phyloP scores from a whole-genome alignment of 1,284 basidiomycete species.

The Serendipita sp. region DNA sequence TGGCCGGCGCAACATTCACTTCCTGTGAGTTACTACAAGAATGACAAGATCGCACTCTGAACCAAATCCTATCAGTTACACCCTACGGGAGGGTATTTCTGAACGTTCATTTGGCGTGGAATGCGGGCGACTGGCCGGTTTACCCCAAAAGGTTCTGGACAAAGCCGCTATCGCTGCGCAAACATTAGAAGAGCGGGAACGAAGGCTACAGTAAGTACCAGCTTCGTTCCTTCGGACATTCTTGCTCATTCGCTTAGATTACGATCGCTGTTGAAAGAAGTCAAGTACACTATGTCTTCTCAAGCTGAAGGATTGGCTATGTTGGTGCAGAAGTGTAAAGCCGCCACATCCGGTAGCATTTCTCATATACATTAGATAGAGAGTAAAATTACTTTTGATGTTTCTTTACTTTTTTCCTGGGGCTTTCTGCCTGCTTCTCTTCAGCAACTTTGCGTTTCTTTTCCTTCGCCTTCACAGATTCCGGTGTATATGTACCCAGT shows the following conservation, averaged over 20 bases:
- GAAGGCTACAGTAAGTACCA: not conserved
- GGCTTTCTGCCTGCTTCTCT: slow-evolving; percentile 21
- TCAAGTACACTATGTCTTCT: too few relatives aligned
- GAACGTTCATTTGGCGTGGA: slow-evolving; percentile 79
- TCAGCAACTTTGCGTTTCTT: slow-evolving; percentile 18
- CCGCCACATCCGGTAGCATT: too few relatives aligned
- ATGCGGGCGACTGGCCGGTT: slow-evolving; percentile 72
- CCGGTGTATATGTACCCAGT: slow-evolving; percentile 20
- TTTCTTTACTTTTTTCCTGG: slow-evolving; percentile 40
- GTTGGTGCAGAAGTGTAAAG: too few relatives aligned
- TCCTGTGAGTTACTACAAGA: slow-evolving; percentile 30
- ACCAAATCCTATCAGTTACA: slow-evolving; percentile 30
- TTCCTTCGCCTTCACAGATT: slow-evolving; percentile 4
- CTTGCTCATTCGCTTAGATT: not conserved
- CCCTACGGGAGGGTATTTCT: slow-evolving; percentile 55
- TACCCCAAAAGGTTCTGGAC: slow-evolving; percentile 53
- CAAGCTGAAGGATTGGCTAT: too few relatives aligned
- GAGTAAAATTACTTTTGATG: slow-evolving; percentile 16
- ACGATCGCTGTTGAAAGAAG: too few relatives aligned
- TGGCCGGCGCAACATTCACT: slow-evolving; percentile 66
- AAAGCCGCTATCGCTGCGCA: not conserved
- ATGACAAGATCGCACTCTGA: not conserved
- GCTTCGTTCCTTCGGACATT: not conserved
- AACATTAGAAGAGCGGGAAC: not conserved
- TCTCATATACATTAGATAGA: not conserved